Percentiles rank a stretch among this genome's conserved stretches.
phyloP scores from a whole-genome alignment of 805 yeast genomes.

The Pichia thaimueangensis region DNA sequence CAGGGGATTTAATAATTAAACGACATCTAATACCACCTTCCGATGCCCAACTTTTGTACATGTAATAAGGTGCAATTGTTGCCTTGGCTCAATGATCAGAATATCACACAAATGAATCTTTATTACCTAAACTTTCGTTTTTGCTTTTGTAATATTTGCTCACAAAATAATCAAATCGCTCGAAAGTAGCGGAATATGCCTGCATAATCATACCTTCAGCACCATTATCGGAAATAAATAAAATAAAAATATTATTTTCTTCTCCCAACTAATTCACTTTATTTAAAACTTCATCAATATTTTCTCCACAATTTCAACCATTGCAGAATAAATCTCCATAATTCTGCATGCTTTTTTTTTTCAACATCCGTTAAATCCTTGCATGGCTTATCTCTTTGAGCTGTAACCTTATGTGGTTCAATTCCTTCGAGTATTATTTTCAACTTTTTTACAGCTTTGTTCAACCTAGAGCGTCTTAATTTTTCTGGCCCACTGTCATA shows the following conservation, averaged over 20 bases:
- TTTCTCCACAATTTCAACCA: slow-evolving; percentile 51
- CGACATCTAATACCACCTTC: slow-evolving; percentile 61
- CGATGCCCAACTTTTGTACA: slow-evolving; percentile 51
- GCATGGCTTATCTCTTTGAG: slow-evolving; percentile 40
- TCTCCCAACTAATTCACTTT: slow-evolving; percentile 37
- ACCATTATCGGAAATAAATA: slow-evolving; percentile 60
- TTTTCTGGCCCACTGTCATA: slow-evolving; percentile 45
- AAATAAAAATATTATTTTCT: slow-evolving; percentile 47
- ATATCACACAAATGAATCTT: slow-evolving; percentile 44
- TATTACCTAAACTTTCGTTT: slow-evolving; percentile 42
- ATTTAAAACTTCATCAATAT: slow-evolving; percentile 44
- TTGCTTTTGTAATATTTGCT: slow-evolving; percentile 36
- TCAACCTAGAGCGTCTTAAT: slow-evolving; percentile 35
- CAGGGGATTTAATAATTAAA: slow-evolving; percentile 41
- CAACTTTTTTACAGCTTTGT: slow-evolving; percentile 33
- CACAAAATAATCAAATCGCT: slow-evolving; percentile 25
- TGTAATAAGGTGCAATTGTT: slow-evolving; percentile 49
- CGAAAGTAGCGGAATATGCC: slow-evolving; percentile 41
- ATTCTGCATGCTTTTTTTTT: slow-evolving; percentile 33
- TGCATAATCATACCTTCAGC: slow-evolving; percentile 58
- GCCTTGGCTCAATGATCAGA: slow-evolving; percentile 60
- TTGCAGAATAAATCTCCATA: slow-evolving; percentile 58
- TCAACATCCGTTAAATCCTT: slow-evolving; percentile 34
- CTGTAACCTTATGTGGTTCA: slow-evolving; percentile 39
- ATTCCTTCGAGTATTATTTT: slow-evolving; percentile 42